Percentiles rank a stretch among this genome's conserved stretches.
phyloP scores from a whole-genome alignment of 116 monocot genomes.

The Iris pallida region DNA sequence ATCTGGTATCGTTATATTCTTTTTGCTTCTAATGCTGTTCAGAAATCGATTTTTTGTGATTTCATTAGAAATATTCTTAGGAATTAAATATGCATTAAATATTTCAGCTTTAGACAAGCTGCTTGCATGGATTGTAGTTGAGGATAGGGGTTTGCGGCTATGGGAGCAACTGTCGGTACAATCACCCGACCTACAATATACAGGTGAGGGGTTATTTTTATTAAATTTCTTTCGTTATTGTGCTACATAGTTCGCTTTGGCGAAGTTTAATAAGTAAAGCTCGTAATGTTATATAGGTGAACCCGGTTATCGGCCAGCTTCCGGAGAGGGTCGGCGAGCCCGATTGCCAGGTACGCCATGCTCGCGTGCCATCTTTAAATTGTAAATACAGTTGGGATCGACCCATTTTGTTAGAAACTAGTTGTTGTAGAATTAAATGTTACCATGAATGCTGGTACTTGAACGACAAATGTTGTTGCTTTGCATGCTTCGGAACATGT shows the following conservation, averaged over 20 bases:
- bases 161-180: slow-evolving; percentile 58
- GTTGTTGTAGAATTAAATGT: too few species aligned
- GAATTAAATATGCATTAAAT: too few species aligned
- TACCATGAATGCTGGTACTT: too few species aligned
- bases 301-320: slow-evolving; percentile 21
- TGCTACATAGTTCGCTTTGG: background rate
- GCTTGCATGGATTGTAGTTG: slow-evolving; percentile 59
- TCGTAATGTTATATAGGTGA: slow-evolving; percentile 9
- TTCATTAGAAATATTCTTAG: too few species aligned
- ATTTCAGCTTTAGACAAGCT: too few species aligned
- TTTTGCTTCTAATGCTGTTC: too few species aligned
- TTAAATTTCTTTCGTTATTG: background rate
- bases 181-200: slow-evolving; percentile 39
- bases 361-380: background rate
- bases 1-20: too few species aligned
- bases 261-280: background rate
- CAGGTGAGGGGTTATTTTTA: slow-evolving; percentile 19
- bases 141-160: slow-evolving; percentile 63
- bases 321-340: slow-evolving; percentile 45
- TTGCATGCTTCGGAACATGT: too few species aligned
- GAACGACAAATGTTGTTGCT: too few species aligned
- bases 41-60: too few species aligned
- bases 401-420: too few species aligned
- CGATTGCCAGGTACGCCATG: slow-evolving; percentile 38
- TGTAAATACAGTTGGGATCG: too few species aligned